These are phyloP conservation scores for Paramecium bursaria DNA, from an alignment of 73 alveolate species.

Conservation along the genomic window DNA sequence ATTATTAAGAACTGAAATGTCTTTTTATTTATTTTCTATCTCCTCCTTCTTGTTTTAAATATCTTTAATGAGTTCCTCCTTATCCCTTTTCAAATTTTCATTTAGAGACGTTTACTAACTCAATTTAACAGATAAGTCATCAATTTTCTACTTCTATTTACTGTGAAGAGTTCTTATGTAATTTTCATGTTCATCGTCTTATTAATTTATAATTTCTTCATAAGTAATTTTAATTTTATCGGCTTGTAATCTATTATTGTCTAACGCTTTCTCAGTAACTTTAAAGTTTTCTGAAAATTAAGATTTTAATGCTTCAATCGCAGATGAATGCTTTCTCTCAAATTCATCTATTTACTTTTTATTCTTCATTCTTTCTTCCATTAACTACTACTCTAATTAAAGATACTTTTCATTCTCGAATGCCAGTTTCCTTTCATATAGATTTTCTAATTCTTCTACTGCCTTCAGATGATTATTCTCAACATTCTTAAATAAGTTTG, in stretches of 20 bases:
- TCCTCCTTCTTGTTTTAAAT: constrained; percentile 64
- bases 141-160: constrained; percentile 68
- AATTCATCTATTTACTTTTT: constrained; percentile 76
- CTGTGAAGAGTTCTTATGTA: constrained; percentile 79
- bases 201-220: constrained; percentile 82
- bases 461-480: constrained; percentile 82
- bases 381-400: constrained; percentile 81
- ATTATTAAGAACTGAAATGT: constrained; percentile 67
- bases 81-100: constrained; percentile 70
- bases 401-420: constrained; percentile 81
- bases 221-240: constrained; percentile 78
- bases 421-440: constrained; percentile 87
- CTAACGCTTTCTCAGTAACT: constrained; percentile 71
- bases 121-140: constrained; percentile 64
- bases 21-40: constrained; percentile 65
- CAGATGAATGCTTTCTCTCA: constrained; percentile 66
- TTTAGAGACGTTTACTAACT: constrained; percentile 59
- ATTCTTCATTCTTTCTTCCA: constrained; percentile 82
- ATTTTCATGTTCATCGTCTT: constrained; percentile 86
- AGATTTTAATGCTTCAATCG: constrained; percentile 42
- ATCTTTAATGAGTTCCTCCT: constrained; percentile 60
- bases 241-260: constrained; percentile 75
- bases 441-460: constrained; percentile 83
- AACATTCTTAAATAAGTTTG: constrained; percentile 80
- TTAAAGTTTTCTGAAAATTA: constrained; percentile 59